Base-by-base conservation (phyloP, 2,329 filamentous ascomycete genomes). In the Lasiodiplodia sp. region DNA sequence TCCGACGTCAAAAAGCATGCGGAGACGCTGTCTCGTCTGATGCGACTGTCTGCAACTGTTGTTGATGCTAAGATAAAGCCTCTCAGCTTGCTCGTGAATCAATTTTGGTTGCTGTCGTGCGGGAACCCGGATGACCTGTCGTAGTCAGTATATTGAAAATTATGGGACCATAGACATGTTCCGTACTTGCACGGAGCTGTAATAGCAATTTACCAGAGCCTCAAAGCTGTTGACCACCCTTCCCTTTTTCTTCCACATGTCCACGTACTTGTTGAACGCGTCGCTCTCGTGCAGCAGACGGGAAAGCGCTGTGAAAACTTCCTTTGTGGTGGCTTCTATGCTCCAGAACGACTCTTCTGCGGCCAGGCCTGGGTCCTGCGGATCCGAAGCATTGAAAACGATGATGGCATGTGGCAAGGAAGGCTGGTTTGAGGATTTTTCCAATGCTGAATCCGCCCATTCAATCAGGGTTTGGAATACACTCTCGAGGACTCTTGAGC, bases 351-450 rank as follows among this genome's bases (percentile, higher is more conserved):
- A 71, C n/a, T 76, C 74, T 40, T 82, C 75, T 3, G 82, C 75
- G 49, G 76, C 75, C 52, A 75, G 72, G 10, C 84, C 79, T 0
- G 31, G 31, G 31, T 34, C 31, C 0, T 10, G 31, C 2, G 31
- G 31, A 34, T 34, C 31, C 8, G 80, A 78, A 1, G 80, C 81
- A 72, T 87, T 87, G 44, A 88, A 76, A 0, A 83, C 84, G 52
- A 88, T 84, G 65, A 88, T 81, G 6, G 83, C 85, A 72, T 87
- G 84, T 2, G 86, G 86, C 3, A 88, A 79, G 2, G 83, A 81
- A 0, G 86, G 86, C 70, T 88, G 86, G 69, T 87, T 87, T 53
- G 84, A 80, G 0, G 85, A 86, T 69, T 82, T 85, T 70, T 87
- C 85, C 7, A 87, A 76, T 1, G 83, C 83, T 14, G 84, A 81